Base-by-base conservation (phyloP, 495 filamentous ascomycete genomes). In the Hyaloscypha finlandica region DNA sequence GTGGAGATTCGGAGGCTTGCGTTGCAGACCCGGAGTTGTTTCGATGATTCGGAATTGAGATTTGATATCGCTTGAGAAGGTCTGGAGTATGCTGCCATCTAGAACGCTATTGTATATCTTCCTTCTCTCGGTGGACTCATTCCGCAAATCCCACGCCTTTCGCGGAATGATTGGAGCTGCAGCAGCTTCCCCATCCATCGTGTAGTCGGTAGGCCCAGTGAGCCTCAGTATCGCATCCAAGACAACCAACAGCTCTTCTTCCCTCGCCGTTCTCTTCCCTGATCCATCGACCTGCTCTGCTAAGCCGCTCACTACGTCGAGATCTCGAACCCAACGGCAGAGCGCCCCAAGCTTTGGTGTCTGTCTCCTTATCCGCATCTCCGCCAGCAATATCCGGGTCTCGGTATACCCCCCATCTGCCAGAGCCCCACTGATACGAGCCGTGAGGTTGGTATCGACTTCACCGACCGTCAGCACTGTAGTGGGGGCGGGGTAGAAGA, bases 1-100 rank as follows among this genome's bases (percentile, higher is more conserved):
- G 59, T 83, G 80, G 35, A 77, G 70, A 66, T 83, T 83, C 16
- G 80, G 75, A 30, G 81, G 81, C 61, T 81, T 82, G n/a, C 81
- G 75, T 45, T 77, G 64, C n/a, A 74, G 65, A 6, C 79, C 80
- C 22, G 76, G 74, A 3, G 74, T 83, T 0, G 74, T 80, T 60
- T 82, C 78, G 54, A 83, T 80, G 56, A 79, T 72, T 19, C 74
- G 73, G 20, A 81, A 76, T 45, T 64, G 55, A 19, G 61, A 59
- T 30, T 66, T 63, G 20, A 76, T 61, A 30, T 69, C 57, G 12
- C 32, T 52, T 16, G 73, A 63, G 2, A 66, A 62, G 8, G 56
- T 67, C 6, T 52, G 32, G 63, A 79, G 74, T 30, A 80, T 75
- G 3, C 73, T 73, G 16, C 68, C 68, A 61, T 80, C 74, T 16